Evolutionary conservation across 1,284 basidiomycete species (phyloP), one percentile per base, ranked within the genome.

Genomic region (Athelia sp.): DNA sequence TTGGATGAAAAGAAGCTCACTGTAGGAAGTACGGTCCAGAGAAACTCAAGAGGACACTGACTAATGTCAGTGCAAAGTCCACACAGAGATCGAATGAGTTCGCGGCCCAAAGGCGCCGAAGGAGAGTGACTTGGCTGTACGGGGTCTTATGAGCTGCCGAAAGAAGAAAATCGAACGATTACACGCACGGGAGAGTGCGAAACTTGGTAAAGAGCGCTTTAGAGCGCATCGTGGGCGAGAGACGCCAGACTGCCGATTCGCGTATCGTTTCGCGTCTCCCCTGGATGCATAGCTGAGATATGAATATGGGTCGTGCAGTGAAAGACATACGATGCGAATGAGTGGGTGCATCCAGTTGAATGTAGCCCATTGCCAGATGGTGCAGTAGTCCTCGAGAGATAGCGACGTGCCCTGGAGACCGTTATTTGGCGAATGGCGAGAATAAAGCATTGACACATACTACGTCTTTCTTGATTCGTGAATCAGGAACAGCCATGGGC

Each of bases 21-120:
- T 82, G 84, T 45, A 88, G 71, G 64, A 87, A 85, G 64, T 81
- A 87, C 2, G 84, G 84, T 0, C 74, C 71, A 2, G 76, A 67
- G 57, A 91, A 92, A 58, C 85, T 85, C 69, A 89, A 82, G 0
- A 79, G 49, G 14, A 90, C 78, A 54, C 80, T 81, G 44, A 81
- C 58, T 43, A 82, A 66, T 0, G 89, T 90, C 40, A 91, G 65
- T 1, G 62, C 18, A 42, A 81, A 79, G 62, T 95, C 93, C 6
- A 40, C 76, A 76, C 81, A 64, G 29, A 95, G 57, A 64, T 94
- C 92, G 10, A 84, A 65, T 0, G 81, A 81, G 61, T 93, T 93
- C 3, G 86, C 80, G 8, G 70, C 70, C 62, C 82, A 77, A 8
- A 94, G 65, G 18, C 75, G 76, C 45, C 78, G 72, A 2, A 93